Conservation (phyloP, 495 filamentous ascomycete species). For the Tricharina praecox region DNA sequence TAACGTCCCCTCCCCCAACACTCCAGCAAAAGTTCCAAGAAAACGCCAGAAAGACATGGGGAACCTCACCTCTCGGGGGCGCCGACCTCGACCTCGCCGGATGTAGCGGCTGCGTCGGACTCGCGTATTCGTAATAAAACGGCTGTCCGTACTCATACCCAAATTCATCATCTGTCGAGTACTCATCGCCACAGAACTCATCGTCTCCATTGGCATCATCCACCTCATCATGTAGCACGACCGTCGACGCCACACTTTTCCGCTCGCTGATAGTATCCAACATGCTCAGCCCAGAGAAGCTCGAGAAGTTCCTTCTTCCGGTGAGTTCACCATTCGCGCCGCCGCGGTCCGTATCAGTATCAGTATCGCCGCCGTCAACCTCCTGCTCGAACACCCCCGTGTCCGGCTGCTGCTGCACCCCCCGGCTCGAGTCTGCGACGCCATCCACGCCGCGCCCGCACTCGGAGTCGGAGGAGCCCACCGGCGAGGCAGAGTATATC, state of each 20-base stretch:
- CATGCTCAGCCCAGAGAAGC: constrained; percentile 19
- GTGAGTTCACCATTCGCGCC: neutral
- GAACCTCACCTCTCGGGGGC: constrained; percentile 14
- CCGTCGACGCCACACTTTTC: constrained; percentile 14
- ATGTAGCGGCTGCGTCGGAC: constrained; percentile 23
- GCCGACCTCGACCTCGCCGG: constrained; percentile 18
- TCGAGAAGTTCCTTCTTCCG: constrained; percentile 14
- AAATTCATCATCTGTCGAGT: neutral
- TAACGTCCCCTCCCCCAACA: too few relatives aligned
- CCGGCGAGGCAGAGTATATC: constrained; percentile 26
- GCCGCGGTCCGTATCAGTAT: neutral
- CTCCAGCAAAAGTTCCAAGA: too few relatives aligned
- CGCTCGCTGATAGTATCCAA: constrained; percentile 24
- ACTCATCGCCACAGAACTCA: neutral
- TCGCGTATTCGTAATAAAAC: constrained; percentile 24
- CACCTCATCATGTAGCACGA: constrained; percentile 12
- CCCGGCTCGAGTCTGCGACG: neutral
- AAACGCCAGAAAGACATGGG: neutral
- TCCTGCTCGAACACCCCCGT: constrained; percentile 11
- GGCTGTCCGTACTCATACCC: neutral
- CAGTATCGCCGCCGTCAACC: constrained; percentile 4
- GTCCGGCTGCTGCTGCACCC: constrained; percentile 6
- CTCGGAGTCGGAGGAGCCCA: constrained; percentile 20
- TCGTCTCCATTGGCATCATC: constrained; percentile 13
- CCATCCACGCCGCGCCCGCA: constrained; percentile 3